phyloP scores from a whole-genome alignment of 768 basidiomycete genomes.

The Suillus luteus region DNA sequence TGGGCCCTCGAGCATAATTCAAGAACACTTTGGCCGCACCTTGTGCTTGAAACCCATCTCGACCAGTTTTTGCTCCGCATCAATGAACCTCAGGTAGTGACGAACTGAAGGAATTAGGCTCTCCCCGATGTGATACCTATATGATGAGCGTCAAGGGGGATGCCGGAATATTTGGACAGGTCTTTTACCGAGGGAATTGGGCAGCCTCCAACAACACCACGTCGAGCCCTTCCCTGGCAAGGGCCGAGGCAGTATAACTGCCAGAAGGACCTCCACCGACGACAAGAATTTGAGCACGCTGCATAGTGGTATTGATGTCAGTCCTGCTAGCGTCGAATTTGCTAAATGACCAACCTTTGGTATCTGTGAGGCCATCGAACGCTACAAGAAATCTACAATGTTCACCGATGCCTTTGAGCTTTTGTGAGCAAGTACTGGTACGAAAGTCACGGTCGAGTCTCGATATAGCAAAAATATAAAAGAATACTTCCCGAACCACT shows the following conservation, averaged over 20 bases:
- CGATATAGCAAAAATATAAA: no score
- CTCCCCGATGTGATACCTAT: slow-evolving; percentile 51
- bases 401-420: background rate
- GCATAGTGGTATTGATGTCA: background rate
- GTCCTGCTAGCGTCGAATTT: background rate
- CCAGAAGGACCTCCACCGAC: slow-evolving; percentile 65
- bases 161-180: background rate
- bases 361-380: background rate
- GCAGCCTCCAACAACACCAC: slow-evolving; percentile 58
- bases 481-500: no score
- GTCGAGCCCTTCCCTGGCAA: slow-evolving; percentile 58
- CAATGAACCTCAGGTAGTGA: slow-evolving; percentile 54
- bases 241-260: slow-evolving; percentile 53
- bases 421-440: background rate
- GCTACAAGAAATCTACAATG: background rate
- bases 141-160: background rate
- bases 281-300: slow-evolving; percentile 42
- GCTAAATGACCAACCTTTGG: slow-evolving; percentile 21
- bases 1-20: background rate
- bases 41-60: slow-evolving; percentile 48
- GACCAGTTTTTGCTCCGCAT: slow-evolving; percentile 44
- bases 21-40: slow-evolving; percentile 38
- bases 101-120: slow-evolving; percentile 53
- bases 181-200: slow-evolving; percentile 52
- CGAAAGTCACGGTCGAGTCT: no score